Percentiles rank a stretch among this genome's conserved stretches.
These are phyloP conservation scores for Penicillium sumatraense DNA, from an alignment of 2,329 filamentous ascomycete genomes.

Conservation along the genomic window DNA sequence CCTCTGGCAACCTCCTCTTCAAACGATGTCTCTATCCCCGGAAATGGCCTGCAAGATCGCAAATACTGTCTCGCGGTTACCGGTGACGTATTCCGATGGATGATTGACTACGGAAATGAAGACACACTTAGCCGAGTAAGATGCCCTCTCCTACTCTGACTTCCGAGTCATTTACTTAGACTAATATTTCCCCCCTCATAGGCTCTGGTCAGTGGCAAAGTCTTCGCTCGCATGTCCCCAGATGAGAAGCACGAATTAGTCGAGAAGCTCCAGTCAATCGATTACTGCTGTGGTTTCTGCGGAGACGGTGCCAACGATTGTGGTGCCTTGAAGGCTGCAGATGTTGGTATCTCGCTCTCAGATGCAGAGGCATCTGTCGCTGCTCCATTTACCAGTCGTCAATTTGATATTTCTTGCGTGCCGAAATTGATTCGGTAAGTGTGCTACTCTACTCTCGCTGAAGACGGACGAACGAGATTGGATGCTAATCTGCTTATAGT, in stretches of 20 bases:
- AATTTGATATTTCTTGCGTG: conserved; percentile 97
- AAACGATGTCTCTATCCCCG: conserved; percentile 80
- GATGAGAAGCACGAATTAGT: conserved; percentile 98
- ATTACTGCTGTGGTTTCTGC: conserved; percentile 94
- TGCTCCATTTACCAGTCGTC: conserved; percentile 92
- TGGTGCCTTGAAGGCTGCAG: conserved; percentile 92
- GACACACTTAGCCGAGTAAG: conserved; percentile 72
- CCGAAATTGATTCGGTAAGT: conserved; percentile 80
- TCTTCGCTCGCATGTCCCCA: conserved; percentile 97
- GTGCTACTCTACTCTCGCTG: background rate
- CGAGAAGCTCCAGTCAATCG: conserved; percentile 94
- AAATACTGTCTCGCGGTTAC: conserved; percentile 90
- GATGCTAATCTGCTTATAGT: conserved; percentile 51
- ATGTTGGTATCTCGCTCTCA: conserved; percentile 95
- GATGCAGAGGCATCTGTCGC: conserved; percentile 97
- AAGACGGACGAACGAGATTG: too few species aligned
- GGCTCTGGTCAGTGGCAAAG: conserved; percentile 89
- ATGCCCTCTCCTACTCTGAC: conserved; percentile 15
- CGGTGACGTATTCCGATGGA: conserved; percentile 95
- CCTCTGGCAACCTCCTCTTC: conserved; percentile 73
- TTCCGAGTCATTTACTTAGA: conserved; percentile 1
- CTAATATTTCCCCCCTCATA: conserved; percentile 39
- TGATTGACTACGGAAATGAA: conserved; percentile 87
- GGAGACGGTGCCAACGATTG: conserved; percentile 98
- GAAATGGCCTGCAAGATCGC: conserved; percentile 77